Evolutionary conservation across 140 eudicot species (phyloP).

Genomic region (Erigeron philadelphicus): DNA sequence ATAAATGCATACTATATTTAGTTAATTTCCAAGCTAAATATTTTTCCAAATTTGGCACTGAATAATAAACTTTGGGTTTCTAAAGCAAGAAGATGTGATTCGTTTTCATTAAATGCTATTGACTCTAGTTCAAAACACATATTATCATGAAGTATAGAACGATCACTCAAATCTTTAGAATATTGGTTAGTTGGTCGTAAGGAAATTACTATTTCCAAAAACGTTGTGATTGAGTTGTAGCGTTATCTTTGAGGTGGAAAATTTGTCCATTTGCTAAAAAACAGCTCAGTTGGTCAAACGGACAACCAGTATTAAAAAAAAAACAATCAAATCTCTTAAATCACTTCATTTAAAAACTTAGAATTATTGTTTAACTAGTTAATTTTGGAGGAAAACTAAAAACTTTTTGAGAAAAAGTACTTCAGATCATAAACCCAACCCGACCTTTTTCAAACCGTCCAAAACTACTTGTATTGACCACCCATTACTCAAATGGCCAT

Average conservation of each 20-base stretch:
- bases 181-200: not conserved
- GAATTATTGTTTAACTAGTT: not conserved
- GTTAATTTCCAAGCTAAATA: not conserved
- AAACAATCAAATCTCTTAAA: not conserved
- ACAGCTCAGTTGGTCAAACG: not conserved
- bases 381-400: not conserved
- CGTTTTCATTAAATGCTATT: slow-evolving; percentile 1
- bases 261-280: not conserved
- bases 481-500: not conserved
- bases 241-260: not conserved
- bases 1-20: not conserved
- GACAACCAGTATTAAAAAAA: not conserved
- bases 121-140: not conserved
- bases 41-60: slow-evolving; percentile 3
- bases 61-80: not conserved
- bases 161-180: not conserved
- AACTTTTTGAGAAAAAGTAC: not conserved
- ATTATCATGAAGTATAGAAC: slow-evolving; percentile 7
- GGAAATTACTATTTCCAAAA: slow-evolving; percentile 3
- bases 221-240: not conserved
- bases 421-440: slow-evolving; percentile 3
- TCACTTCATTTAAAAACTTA: not conserved
- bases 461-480: not conserved
- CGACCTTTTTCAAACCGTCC: not conserved
- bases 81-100: not conserved